phyloP scores from a whole-genome alignment of 148 eudicot genomes.

The Rhododendron ferrugineum region DNA sequence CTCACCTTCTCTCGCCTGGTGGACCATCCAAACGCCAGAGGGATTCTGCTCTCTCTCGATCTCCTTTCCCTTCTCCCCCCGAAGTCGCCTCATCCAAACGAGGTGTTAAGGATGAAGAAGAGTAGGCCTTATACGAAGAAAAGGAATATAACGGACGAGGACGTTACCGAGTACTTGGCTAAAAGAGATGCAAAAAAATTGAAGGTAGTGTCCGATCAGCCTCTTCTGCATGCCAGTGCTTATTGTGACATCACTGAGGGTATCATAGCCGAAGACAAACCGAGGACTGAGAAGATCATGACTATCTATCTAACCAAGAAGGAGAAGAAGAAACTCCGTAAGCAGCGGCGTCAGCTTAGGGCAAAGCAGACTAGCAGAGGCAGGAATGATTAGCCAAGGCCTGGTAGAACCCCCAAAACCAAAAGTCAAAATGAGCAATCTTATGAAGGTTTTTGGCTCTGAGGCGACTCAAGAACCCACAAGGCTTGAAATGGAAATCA shows the following conservation, averaged over 20 bases:
- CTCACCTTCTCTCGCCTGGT: no score
- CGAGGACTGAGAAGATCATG: constrained; percentile 69
- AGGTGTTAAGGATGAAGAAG: no score
- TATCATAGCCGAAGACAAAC: constrained; percentile 35
- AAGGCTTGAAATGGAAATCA: constrained; percentile 71
- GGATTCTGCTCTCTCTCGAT: no score
- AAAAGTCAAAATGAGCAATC: constrained; percentile 95
- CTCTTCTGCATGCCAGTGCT: constrained; percentile 48
- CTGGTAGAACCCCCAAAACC: constrained; percentile 83
- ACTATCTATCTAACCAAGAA: constrained; percentile 79
- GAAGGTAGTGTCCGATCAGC: constrained; percentile 35
- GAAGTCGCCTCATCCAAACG: no score
- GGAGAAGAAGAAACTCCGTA: constrained; percentile 92
- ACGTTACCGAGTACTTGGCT: no score
- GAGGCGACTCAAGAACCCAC: constrained; percentile 98
- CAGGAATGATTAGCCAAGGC: constrained; percentile 99
- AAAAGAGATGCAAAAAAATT: no score
- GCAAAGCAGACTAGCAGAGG: constrained; percentile 77
- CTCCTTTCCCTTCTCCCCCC: no score
- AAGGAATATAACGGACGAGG: no score
- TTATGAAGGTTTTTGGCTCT: constrained; percentile 82
- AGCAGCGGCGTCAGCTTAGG: constrained; percentile 69
- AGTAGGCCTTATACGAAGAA: no score
- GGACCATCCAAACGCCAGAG: no score
- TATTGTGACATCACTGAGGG: constrained; percentile 45